Evolutionary conservation across 371 early-diverging fungal species (phyloP).

Genomic region (Thermomucor indicae-seudaticae): DNA sequence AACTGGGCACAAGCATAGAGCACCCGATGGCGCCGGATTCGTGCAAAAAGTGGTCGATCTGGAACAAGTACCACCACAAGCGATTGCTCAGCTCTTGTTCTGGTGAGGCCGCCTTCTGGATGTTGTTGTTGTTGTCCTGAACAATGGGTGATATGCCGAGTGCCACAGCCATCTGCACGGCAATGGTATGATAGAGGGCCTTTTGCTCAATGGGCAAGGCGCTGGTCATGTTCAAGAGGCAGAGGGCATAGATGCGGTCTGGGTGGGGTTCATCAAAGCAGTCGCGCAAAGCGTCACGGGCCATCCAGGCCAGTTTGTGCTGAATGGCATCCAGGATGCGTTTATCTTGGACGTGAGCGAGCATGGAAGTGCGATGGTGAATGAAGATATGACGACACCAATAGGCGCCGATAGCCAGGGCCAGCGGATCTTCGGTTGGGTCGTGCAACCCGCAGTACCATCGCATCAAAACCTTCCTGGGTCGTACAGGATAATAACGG

Average conservation of each 20-base stretch:
- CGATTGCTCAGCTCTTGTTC: slow-evolving; percentile 23
- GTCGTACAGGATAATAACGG: slow-evolving; percentile 27
- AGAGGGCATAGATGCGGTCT: slow-evolving; percentile 20
- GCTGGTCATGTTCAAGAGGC: slow-evolving; percentile 21
- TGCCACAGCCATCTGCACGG: slow-evolving; percentile 21
- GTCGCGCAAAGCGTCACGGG: slow-evolving; percentile 20
- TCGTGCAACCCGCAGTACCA: slow-evolving; percentile 18
- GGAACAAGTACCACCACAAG: slow-evolving; percentile 30
- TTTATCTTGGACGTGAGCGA: slow-evolving; percentile 11
- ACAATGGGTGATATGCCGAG: slow-evolving; percentile 13
- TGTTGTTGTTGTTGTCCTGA: background rate
- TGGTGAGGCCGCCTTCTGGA: slow-evolving; percentile 6
- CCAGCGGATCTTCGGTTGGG: slow-evolving; percentile 16
- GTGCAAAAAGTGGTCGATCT: slow-evolving; percentile 24
- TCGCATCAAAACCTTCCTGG: slow-evolving; percentile 8
- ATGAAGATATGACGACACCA: slow-evolving; percentile 27
- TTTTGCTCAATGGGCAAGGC: slow-evolving; percentile 18
- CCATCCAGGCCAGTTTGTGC: slow-evolving; percentile 13
- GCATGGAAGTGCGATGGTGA: slow-evolving; percentile 15
- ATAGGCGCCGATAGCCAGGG: slow-evolving; percentile 18
- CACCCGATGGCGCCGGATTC: slow-evolving; percentile 20
- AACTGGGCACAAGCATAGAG: slow-evolving; percentile 20
- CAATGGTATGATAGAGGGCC: slow-evolving; percentile 21
- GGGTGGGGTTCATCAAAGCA: slow-evolving; percentile 25
- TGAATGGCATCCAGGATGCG: slow-evolving; percentile 20